A percentile compares a stretch with the other conserved stretches of the same genome.
Conservation (phyloP, 495 filamentous ascomycete species). For the Xylaria venustula region DNA sequence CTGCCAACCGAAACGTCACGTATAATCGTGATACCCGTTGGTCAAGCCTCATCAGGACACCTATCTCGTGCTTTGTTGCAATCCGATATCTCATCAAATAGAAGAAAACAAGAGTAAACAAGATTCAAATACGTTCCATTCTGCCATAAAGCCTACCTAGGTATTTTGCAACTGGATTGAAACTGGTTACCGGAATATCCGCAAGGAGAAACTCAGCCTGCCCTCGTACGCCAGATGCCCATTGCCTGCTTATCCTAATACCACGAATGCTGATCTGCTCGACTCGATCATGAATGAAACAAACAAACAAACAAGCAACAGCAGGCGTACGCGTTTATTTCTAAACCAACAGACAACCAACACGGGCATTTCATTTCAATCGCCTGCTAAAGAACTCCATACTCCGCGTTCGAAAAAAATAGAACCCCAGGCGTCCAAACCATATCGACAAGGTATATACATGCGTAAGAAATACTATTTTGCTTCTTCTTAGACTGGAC, state of each 20-base stretch:
- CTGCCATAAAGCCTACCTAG: neutral
- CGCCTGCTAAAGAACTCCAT: conserved; percentile 3
- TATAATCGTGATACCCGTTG: no score
- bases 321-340: no score
- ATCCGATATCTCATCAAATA: no score
- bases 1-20: no score
- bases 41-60: neutral
- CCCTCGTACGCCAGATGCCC: neutral
- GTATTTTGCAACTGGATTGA: neutral
- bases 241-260: neutral
- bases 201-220: neutral
- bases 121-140: neutral
- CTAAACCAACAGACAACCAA: neutral
- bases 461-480: neutral
- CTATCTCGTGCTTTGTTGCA: no score
- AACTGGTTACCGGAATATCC: no score
- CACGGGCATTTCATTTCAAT: conserved; percentile 3
- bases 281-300: no score
- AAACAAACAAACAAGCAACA: neutral
- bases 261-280: no score
- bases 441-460: conserved; percentile 7
- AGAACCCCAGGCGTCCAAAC: neutral
- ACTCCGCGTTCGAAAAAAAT: neutral
- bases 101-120: neutral
- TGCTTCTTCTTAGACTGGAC: neutral